Percentiles rank a stretch among this genome's conserved stretches.
Conservation (phyloP, 345 rosid species). For the Jatropha curcas region DNA sequence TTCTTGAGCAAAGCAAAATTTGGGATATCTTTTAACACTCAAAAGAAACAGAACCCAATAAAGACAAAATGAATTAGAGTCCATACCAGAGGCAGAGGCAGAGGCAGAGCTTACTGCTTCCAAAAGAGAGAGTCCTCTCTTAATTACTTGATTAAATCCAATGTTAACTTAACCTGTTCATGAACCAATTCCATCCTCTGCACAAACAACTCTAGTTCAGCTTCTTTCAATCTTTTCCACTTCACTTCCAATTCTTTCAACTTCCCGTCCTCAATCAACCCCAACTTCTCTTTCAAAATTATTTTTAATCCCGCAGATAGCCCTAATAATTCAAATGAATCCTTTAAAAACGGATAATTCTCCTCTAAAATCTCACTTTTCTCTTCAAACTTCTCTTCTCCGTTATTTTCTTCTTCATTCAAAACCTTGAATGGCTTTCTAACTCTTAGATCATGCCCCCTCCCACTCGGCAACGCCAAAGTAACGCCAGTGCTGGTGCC, state of each 20-base stretch:
- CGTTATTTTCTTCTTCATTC: background rate
- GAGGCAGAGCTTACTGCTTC: no score
- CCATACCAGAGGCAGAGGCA: no score
- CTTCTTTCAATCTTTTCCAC: slow-evolving; percentile 18
- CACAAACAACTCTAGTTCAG: slow-evolving; percentile 26
- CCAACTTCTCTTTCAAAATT: background rate
- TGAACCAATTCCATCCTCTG: slow-evolving; percentile 27
- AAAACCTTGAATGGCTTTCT: background rate
- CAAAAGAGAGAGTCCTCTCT: background rate
- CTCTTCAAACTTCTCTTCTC: background rate
- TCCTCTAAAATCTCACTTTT: background rate
- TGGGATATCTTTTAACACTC: background rate
- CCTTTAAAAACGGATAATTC: slow-evolving; percentile 17
- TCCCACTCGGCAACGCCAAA: slow-evolving; percentile 4
- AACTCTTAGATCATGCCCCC: background rate
- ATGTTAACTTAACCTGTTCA: slow-evolving; percentile 18
- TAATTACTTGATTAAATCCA: slow-evolving; percentile 3
- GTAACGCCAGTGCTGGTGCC: background rate
- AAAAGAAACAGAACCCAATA: background rate
- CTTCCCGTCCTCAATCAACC: slow-evolving; percentile 15
- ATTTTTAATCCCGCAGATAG: background rate
- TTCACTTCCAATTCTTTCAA: slow-evolving; percentile 22
- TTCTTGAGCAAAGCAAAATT: background rate
- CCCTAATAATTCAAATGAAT: slow-evolving; percentile 17
- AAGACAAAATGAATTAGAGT: no score